These are phyloP conservation scores for Clathrus columnatus DNA, from an alignment of 768 basidiomycete genomes.

Conservation along the genomic window DNA sequence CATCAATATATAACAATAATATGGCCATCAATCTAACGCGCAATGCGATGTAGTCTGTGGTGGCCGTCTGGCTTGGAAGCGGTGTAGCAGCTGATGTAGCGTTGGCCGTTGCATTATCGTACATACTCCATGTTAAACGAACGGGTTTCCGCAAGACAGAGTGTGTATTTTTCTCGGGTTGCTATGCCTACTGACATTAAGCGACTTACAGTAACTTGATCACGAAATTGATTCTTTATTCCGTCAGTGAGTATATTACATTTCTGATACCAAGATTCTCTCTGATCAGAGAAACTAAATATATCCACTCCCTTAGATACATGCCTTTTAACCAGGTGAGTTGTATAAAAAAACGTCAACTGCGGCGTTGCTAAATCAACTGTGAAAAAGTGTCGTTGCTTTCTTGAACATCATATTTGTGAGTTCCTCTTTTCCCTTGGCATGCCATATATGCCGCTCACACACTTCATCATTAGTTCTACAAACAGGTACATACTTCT, in stretches of 20 bases:
- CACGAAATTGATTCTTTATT: not conserved
- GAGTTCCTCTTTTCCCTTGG: not conserved
- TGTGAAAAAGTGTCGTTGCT: not conserved
- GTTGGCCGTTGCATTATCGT: not conserved
- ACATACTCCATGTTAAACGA: not conserved
- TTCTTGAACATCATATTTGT: not conserved
- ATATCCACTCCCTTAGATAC: not conserved
- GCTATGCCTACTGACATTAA: not conserved
- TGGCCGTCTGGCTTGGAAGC: not conserved
- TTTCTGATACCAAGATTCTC: too few species aligned
- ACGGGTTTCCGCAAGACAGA: not conserved
- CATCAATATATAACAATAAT: not conserved
- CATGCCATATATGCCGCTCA: not conserved
- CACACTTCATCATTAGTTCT: not conserved
- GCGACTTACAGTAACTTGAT: not conserved
- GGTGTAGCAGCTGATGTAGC: not conserved
- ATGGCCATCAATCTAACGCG: not conserved
- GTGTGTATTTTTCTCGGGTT: not conserved
- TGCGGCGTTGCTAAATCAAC: not conserved
- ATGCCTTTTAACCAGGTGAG: not conserved
- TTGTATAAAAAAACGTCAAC: not conserved
- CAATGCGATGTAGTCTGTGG: not conserved
- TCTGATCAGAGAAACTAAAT: not conserved
- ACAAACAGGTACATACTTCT: not conserved
- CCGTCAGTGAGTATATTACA: not conserved